phyloP scores from a whole-genome alignment of 164 flowering plant species.

The Protea cynaroides region DNA sequence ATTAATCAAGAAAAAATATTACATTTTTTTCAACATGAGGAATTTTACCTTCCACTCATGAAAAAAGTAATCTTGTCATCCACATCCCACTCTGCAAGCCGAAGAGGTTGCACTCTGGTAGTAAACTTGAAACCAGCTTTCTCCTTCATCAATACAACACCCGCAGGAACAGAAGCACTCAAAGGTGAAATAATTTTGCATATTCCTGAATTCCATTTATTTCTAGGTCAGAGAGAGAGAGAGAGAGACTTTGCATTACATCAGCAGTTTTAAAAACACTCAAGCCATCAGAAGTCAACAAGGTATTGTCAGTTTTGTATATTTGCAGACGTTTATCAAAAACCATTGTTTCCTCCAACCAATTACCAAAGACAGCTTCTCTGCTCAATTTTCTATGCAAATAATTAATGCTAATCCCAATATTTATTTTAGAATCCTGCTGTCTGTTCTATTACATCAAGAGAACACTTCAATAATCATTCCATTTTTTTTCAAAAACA shows the following conservation, averaged over 20 bases:
- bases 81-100: constrained; percentile 71
- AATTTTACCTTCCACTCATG: constrained; percentile 70
- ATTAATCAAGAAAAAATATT: background rate
- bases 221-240: background rate
- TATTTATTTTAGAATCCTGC: no score
- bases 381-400: no score
- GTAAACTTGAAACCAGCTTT: constrained; percentile 39
- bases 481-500: no score
- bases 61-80: constrained; percentile 72
- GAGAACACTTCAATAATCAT: no score
- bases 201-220: background rate
- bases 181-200: background rate
- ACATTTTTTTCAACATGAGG: background rate
- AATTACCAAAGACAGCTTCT: no score
- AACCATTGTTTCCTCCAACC: no score
- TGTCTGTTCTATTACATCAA: no score
- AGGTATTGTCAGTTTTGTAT: no score
- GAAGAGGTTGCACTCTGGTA: constrained; percentile 75
- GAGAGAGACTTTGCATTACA: background rate
- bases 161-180: constrained; percentile 1
- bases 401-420: no score
- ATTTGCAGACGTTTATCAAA: no score
- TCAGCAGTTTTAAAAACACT: background rate
- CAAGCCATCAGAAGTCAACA: background rate
- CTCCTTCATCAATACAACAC: constrained; percentile 1